These are phyloP conservation scores for Mortierella sp. DNA, from an alignment of 371 early-diverging fungal genomes.

Conservation along the genomic window DNA sequence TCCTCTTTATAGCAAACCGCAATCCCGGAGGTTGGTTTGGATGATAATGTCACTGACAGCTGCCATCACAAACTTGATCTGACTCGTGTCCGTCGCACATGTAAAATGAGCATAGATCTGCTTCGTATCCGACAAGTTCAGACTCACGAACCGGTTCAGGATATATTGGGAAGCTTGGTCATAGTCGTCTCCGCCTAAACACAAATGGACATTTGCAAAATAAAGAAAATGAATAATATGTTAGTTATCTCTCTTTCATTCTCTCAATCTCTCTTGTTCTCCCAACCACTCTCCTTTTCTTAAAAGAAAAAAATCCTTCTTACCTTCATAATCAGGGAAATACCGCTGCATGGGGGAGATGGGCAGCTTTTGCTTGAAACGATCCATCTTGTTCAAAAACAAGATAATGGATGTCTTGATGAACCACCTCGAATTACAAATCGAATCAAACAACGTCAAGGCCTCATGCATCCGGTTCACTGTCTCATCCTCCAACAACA, in stretches of 20 bases:
- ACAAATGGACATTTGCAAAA: not conserved
- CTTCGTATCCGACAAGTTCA: constrained; percentile 82
- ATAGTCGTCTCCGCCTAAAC: constrained; percentile 70
- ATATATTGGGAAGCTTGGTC: constrained; percentile 85
- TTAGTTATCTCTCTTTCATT: not conserved
- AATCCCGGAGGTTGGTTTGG: constrained; percentile 82
- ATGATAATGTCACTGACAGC: constrained; percentile 95
- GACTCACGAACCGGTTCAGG: constrained; percentile 77
- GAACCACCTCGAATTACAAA: constrained; percentile 96
- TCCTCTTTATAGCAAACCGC: constrained; percentile 77
- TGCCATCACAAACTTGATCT: constrained; percentile 93
- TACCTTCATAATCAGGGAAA: constrained; percentile 87
- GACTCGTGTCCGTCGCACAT: constrained; percentile 94
- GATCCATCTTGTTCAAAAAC: constrained; percentile 97
- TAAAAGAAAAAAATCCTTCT: constrained; percentile 7
- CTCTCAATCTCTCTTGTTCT: not conserved
- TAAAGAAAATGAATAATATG: constrained; percentile 3
- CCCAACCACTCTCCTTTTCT: constrained; percentile 4
- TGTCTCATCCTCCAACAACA: constrained; percentile 95
- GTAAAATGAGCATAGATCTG: constrained; percentile 92
- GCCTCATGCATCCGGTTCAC: constrained; percentile 98
- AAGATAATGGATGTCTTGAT: constrained; percentile 92
- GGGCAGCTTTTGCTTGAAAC: constrained; percentile 89
- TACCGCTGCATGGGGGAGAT: constrained; percentile 81
- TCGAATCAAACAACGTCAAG: constrained; percentile 93